These are phyloP conservation scores for Posidonia australis DNA, from an alignment of 106 monocot genomes.

Conservation along the genomic window DNA sequence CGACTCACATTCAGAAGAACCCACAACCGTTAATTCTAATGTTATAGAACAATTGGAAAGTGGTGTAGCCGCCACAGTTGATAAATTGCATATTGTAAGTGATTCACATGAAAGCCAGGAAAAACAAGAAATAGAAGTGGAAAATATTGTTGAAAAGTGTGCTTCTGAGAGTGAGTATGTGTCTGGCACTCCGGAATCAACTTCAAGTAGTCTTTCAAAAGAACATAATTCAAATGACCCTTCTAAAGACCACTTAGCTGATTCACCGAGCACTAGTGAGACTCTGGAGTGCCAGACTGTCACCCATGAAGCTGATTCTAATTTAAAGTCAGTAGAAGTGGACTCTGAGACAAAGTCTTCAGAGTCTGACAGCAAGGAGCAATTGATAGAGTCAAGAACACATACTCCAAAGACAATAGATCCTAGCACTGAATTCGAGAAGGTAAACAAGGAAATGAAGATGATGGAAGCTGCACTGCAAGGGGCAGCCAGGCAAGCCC, in stretches of 20 bases:
- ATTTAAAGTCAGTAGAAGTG: not conserved
- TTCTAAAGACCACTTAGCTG: not conserved
- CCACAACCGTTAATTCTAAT: constrained; percentile 8
- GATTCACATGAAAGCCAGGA: constrained; percentile 31
- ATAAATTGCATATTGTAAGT: constrained; percentile 13
- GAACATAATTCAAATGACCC: not conserved
- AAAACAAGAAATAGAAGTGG: constrained; percentile 13
- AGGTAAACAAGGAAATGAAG: constrained; percentile 64
- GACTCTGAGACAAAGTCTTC: not conserved
- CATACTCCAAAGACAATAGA: constrained; percentile 12
- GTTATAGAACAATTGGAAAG: constrained; percentile 15
- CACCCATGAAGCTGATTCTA: not conserved
- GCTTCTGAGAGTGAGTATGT: constrained; percentile 16
- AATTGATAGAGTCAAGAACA: constrained; percentile 6
- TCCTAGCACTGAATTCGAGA: constrained; percentile 40
- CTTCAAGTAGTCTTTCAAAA: constrained; percentile 8
- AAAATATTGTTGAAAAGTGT: constrained; percentile 10
- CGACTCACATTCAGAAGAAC: constrained; percentile 13
- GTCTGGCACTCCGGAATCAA: constrained; percentile 12
- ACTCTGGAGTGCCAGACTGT: not conserved
- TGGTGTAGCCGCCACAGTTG: constrained; percentile 8
- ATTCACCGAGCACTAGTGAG: constrained; percentile 2
- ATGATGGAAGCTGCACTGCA: constrained; percentile 93
- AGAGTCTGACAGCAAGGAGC: constrained; percentile 12
- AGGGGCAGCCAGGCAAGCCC: constrained; percentile 93